Base-by-base conservation (phyloP, 1,284 basidiomycete genomes). In the Trichosporon sp. region DNA sequence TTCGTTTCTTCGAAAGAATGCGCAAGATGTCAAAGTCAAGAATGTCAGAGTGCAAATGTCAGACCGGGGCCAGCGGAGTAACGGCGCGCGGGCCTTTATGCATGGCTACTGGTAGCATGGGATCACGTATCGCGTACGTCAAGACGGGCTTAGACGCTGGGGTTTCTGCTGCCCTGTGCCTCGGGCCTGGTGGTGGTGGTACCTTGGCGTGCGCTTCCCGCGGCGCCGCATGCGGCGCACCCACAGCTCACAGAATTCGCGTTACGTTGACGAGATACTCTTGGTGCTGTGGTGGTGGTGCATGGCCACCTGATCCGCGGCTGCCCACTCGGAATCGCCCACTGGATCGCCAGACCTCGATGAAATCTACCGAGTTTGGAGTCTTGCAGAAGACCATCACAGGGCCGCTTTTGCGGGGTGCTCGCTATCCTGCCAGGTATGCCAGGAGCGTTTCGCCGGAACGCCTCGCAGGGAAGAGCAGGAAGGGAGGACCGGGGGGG, bases 111-210 rank as follows among this genome's bases (percentile, higher is more conserved):
- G 40, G 40, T 11, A 26, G 21, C 19, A 54, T 40, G 38, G 51
- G 19, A 46, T 54, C n/a, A 54, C 51, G 51, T 54, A 54, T 19
- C 51, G 51, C 51, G 51, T 54, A 54, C 51, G 51, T 54, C 51
- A 54, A 54, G 51, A 19, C 51, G 48, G 26, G 51, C 51, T 54
- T 54, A 21, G 51, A 26, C 51, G 51, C 51, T 54, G 51, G 51
- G 51, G 51, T 8, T 3, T 16, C 4, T 37, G 51, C 19, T 21
- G 51, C 51, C 51, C 51, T 54, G 51, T 54, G 51, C 51, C 51
- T 54, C 51, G 51, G 51, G 19, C 51, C 51, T 54, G 51, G 51
- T 26, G 4, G 51, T 26, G 19, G 46, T 16, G 10, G 51, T 54
- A n/a, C 51, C 51, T 54, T 54, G 51, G 51, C 51, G n/a, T 54